A percentile compares a stretch with the other conserved stretches of the same genome.
Conservation (phyloP, 306 rosid genomes). For the Mucuna pruriens region DNA sequence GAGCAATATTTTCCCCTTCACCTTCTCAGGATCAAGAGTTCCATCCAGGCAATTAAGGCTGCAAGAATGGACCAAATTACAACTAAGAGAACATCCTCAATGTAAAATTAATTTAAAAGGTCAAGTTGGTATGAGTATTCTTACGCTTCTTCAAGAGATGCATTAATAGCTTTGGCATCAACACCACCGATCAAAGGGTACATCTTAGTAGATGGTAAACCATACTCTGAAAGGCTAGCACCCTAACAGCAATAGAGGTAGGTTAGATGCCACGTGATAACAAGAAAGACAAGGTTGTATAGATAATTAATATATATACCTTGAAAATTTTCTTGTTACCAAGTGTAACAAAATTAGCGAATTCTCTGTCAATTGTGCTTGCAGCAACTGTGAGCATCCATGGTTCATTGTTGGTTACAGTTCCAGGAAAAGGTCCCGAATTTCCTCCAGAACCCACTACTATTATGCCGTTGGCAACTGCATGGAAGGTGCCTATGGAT, state of each 20-base stretch:
- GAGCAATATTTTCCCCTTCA: slow-evolving; percentile 65
- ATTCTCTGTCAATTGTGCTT: slow-evolving; percentile 64
- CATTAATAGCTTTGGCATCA: slow-evolving; percentile 37
- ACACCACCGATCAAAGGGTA: slow-evolving; percentile 54
- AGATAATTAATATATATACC: slow-evolving; percentile 42
- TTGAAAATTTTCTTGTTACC: slow-evolving; percentile 50
- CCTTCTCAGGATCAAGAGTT: slow-evolving; percentile 60
- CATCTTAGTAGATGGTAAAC: slow-evolving; percentile 45
- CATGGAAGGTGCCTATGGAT: slow-evolving; percentile 75
- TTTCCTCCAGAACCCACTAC: slow-evolving; percentile 71
- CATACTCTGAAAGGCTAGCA: slow-evolving; percentile 53
- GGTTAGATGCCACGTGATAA: not conserved
- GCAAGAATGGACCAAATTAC: not conserved
- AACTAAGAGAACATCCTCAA: not conserved
- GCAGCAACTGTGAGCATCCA: slow-evolving; percentile 83
- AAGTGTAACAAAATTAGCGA: slow-evolving; percentile 49
- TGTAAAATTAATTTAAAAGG: not conserved
- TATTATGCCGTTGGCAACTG: slow-evolving; percentile 48
- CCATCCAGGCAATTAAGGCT: slow-evolving; percentile 47
- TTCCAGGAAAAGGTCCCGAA: slow-evolving; percentile 43
- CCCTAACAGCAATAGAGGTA: slow-evolving; percentile 50
- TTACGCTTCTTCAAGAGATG: slow-evolving; percentile 35
- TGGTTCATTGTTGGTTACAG: slow-evolving; percentile 49
- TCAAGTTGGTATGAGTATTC: slow-evolving; percentile 15
- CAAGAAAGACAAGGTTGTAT: not conserved